Percentiles rank a stretch among this genome's conserved stretches.
phyloP scores from a whole-genome alignment of 148 eudicot genomes.

The Pharnaceum exiguum region DNA sequence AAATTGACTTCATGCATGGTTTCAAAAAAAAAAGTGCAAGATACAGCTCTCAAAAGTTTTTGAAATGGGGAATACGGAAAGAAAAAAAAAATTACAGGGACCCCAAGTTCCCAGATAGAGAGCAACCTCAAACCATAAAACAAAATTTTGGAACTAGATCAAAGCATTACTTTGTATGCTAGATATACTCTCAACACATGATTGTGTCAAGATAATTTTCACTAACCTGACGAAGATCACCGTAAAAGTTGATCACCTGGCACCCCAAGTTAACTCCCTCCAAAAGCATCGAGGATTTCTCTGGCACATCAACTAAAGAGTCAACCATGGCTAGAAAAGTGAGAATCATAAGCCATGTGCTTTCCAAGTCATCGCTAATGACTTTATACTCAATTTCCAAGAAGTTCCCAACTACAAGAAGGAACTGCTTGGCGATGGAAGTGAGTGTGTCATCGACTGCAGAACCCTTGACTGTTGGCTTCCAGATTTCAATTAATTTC shows the following conservation, averaged over 20 bases:
- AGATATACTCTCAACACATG: neutral
- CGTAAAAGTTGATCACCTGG: slow-evolving; percentile 61
- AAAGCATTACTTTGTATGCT: too few relatives aligned
- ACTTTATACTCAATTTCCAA: slow-evolving; percentile 82
- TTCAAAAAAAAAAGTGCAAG: too few relatives aligned
- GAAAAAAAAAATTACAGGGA: too few relatives aligned
- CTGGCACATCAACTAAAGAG: slow-evolving; percentile 31
- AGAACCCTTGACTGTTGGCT: slow-evolving; percentile 19
- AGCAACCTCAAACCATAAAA: too few relatives aligned
- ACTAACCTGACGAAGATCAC: slow-evolving; percentile 97
- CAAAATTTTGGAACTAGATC: too few relatives aligned
- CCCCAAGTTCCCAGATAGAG: too few relatives aligned
- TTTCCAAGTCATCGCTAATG: slow-evolving; percentile 70
- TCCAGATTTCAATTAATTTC: slow-evolving; percentile 31
- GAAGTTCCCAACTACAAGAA: slow-evolving; percentile 40
- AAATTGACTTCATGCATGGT: too few relatives aligned
- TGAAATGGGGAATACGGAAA: too few relatives aligned
- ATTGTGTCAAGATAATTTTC: neutral
- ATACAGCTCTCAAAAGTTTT: too few relatives aligned
- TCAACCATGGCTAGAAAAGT: slow-evolving; percentile 40
- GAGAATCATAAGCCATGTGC: slow-evolving; percentile 68
- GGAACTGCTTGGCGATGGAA: slow-evolving; percentile 49
- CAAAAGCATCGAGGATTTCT: slow-evolving; percentile 30
- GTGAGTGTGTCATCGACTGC: slow-evolving; percentile 22
- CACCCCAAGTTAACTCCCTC: slow-evolving; percentile 67